Evolutionary conservation across 257 asterid genomes (phyloP).

Genomic region (Voacanga thouarsii): DNA sequence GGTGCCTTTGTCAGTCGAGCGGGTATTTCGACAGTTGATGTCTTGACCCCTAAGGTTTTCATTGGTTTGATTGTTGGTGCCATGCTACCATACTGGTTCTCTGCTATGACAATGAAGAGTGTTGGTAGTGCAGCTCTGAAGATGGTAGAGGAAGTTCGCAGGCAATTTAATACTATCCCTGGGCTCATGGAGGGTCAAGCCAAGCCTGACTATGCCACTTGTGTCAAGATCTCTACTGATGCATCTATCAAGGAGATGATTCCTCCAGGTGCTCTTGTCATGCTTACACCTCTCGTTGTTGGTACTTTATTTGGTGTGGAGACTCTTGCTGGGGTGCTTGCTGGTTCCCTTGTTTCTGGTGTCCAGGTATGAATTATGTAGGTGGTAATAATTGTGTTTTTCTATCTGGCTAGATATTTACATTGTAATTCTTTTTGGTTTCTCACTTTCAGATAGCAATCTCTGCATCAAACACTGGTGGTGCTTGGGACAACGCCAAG

Average conservation of each 20-base stretch:
- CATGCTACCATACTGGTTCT: constrained; percentile 95
- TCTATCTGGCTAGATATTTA: neutral
- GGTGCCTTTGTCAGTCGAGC: constrained; percentile 98
- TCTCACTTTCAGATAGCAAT: constrained; percentile 35
- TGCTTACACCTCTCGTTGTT: constrained; percentile 84
- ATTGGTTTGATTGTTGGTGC: constrained; percentile 84
- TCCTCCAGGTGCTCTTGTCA: constrained; percentile 91
- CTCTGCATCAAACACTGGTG: constrained; percentile 55
- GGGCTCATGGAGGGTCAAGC: constrained; percentile 75
- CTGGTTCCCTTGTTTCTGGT: constrained; percentile 90
- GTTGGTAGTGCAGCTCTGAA: constrained; percentile 87
- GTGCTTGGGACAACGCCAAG: constrained; percentile 57
- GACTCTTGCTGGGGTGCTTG: constrained; percentile 85
- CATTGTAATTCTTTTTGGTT: neutral
- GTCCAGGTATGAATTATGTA: constrained; percentile 56
- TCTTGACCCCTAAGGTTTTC: constrained; percentile 80
- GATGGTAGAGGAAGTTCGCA: constrained; percentile 88
- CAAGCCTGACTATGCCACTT: constrained; percentile 82
- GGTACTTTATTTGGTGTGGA: constrained; percentile 83
- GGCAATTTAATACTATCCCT: constrained; percentile 84
- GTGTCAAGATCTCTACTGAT: constrained; percentile 86
- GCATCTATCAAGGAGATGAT: constrained; percentile 91
- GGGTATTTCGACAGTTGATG: constrained; percentile 61
- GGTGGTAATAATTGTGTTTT: neutral
- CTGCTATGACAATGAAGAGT: constrained; percentile 97